phyloP scores from a whole-genome alignment of 495 filamentous ascomycete species.

The Aspergillus olivimuriae region DNA sequence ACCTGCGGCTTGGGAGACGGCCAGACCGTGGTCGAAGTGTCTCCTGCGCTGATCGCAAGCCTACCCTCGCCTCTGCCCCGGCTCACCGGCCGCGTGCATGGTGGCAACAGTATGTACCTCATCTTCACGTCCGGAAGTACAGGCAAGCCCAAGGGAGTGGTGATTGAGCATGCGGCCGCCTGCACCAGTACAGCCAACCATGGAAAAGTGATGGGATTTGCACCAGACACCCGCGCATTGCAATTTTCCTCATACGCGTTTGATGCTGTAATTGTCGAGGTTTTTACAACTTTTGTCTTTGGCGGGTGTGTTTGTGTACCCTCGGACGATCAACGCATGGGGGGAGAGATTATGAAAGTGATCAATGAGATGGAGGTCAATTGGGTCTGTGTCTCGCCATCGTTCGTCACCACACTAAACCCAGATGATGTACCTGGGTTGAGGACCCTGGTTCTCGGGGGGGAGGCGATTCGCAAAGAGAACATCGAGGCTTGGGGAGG shows the following conservation, averaged over 20 bases:
- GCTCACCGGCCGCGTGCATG: background rate
- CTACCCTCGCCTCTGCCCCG: background rate
- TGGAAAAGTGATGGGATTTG: slow-evolving; percentile 5
- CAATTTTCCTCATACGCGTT: slow-evolving; percentile 36
- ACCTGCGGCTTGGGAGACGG: no score
- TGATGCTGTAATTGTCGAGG: slow-evolving; percentile 12
- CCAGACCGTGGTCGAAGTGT: no score
- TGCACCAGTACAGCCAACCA: slow-evolving; percentile 9
- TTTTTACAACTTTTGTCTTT: slow-evolving; percentile 1
- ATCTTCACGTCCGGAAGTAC: slow-evolving; percentile 35
- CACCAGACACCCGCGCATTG: slow-evolving; percentile 28
- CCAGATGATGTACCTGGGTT: background rate
- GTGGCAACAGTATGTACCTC: slow-evolving; percentile 9
- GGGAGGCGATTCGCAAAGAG: background rate
- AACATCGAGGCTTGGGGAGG: slow-evolving; percentile 35
- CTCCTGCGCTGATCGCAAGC: background rate
- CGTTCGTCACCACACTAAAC: slow-evolving; percentile 2
- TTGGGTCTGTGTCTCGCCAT: slow-evolving; percentile 23
- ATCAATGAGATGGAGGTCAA: slow-evolving; percentile 24
- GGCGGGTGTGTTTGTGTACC: slow-evolving; percentile 44
- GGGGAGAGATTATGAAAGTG: slow-evolving; percentile 17
- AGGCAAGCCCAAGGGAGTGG: slow-evolving; percentile 36
- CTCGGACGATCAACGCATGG: slow-evolving; percentile 29
- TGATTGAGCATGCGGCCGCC: slow-evolving; percentile 29
- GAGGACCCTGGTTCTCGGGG: background rate